phyloP scores from a whole-genome alignment of 2,329 filamentous ascomycete genomes.

The Tolypocladium tundrense region DNA sequence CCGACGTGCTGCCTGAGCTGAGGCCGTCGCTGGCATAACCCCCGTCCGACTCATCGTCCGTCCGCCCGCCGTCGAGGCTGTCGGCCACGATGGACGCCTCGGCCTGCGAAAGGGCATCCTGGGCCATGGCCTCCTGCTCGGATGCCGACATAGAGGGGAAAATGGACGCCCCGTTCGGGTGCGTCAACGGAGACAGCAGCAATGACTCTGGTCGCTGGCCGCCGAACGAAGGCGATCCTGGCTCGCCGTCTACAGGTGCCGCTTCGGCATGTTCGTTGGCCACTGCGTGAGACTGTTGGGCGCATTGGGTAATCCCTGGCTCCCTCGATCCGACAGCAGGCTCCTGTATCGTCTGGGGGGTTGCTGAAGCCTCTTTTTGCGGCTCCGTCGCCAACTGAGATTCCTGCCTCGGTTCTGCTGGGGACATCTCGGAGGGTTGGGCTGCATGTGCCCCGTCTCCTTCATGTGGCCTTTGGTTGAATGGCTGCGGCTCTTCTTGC shows the following conservation, averaged over 20 bases:
- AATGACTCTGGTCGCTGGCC: slow-evolving; percentile 10
- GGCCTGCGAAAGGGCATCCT: slow-evolving; percentile 24
- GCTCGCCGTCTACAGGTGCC: not conserved
- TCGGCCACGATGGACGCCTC: slow-evolving; percentile 26
- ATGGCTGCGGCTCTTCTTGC: not conserved
- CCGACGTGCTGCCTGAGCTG: slow-evolving; percentile 26
- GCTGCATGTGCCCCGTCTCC: not conserved
- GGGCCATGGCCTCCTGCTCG: slow-evolving; percentile 24
- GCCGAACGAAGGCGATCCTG: not conserved
- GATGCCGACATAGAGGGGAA: slow-evolving; percentile 23
- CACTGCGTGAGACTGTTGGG: not conserved
- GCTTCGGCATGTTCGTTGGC: not conserved
- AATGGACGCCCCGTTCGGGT: slow-evolving; percentile 26
- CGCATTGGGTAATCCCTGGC: not conserved
- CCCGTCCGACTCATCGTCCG: slow-evolving; percentile 18
- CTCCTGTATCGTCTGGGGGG: not conserved
- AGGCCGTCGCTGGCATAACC: slow-evolving; percentile 27
- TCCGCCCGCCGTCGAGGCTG: slow-evolving; percentile 13
- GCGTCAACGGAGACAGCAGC: slow-evolving; percentile 19
- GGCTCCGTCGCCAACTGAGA: not conserved
- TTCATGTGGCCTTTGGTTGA: not conserved
- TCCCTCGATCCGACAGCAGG: not conserved
- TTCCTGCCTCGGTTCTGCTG: not conserved
- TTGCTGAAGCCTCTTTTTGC: not conserved
- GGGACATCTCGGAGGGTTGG: not conserved